Conservation (phyloP, 192 early-diverging fungal species). For the Chytriomyces confervae region DNA sequence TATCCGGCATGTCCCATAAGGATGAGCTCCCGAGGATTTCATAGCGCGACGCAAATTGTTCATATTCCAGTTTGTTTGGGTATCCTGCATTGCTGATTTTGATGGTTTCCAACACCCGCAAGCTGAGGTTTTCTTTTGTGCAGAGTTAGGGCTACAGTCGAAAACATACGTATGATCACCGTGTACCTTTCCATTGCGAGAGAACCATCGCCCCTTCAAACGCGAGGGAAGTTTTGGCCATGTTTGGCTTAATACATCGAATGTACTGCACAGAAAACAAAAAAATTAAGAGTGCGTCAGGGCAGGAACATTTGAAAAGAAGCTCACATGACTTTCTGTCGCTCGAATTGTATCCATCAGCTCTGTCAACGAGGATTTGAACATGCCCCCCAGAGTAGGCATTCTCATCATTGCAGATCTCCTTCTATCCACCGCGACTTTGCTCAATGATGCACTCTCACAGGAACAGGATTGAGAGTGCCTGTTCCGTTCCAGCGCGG, state of each 20-base stretch:
- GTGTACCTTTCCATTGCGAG: conserved; percentile 84
- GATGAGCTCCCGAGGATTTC: conserved; percentile 30
- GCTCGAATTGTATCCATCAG: conserved; percentile 91
- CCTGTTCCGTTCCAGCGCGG: no score
- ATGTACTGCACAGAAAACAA: conserved; percentile 72
- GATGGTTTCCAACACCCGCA: conserved; percentile 95
- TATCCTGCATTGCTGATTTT: conserved; percentile 90
- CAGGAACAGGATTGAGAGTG: no score
- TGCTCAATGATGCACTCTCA: no score
- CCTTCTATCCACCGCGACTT: no score
- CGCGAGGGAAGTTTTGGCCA: conserved; percentile 84
- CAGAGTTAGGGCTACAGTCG: conserved; percentile 81
- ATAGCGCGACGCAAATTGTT: conserved; percentile 79
- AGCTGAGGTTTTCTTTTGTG: conserved; percentile 75
- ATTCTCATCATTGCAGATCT: conserved; percentile 56
- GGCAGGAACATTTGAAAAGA: not conserved
- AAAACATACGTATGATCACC: conserved; percentile 46
- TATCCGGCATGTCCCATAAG: conserved; percentile 32
- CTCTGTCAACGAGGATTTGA: conserved; percentile 86
- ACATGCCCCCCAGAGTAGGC: conserved; percentile 89
- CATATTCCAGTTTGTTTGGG: conserved; percentile 81
- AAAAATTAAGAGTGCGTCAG: not conserved
- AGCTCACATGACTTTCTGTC: conserved; percentile 63
- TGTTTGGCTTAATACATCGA: conserved; percentile 97
- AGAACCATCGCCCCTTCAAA: conserved; percentile 94